Percentiles rank a stretch among this genome's conserved stretches.
Evolutionary conservation across 1,139 yeast genomes (phyloP).

Genomic region (Hyphopichia buzzinii): DNA sequence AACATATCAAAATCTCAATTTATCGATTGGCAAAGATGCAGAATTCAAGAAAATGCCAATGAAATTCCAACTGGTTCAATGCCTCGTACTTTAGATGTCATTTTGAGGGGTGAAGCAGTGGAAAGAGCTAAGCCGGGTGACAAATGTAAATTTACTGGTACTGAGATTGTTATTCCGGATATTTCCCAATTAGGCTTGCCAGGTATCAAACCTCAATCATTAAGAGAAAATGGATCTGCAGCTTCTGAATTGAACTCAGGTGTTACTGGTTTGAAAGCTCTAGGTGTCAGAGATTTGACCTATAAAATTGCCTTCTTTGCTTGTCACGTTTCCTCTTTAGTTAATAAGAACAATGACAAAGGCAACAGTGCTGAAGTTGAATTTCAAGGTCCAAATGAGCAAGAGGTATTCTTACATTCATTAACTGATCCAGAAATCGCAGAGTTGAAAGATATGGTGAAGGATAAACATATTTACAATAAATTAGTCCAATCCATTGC

Average conservation of each 20-base stretch:
- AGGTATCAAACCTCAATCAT: conserved; percentile 85
- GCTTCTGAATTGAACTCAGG: conserved; percentile 80
- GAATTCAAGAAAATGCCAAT: conserved; percentile 91
- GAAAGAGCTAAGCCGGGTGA: conserved; percentile 99
- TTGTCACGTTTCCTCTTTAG: conserved; percentile 71
- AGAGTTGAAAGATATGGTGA: conserved; percentile 88
- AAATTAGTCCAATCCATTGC: conserved; percentile 88
- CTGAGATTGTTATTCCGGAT: conserved; percentile 95
- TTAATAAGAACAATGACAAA: conserved; percentile 41
- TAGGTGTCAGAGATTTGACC: conserved; percentile 93
- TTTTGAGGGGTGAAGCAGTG: conserved; percentile 89
- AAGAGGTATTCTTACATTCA: conserved; percentile 75
- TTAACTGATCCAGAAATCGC: conserved; percentile 80
- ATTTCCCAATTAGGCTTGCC: conserved; percentile 95
- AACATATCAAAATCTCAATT: conserved; percentile 83
- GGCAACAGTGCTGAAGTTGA: conserved; percentile 41
- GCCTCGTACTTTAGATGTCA: conserved; percentile 96
- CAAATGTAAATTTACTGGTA: conserved; percentile 91
- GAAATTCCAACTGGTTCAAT: conserved; percentile 98
- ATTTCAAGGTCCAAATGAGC: conserved; percentile 52
- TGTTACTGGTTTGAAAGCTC: conserved; percentile 77
- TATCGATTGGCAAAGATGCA: conserved; percentile 95
- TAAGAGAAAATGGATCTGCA: conserved; percentile 59
- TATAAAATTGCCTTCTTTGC: conserved; percentile 91
- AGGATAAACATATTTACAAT: conserved; percentile 81